These are phyloP conservation scores for Fusarium sp. DNA, from an alignment of 2,329 filamentous ascomycete genomes.

Conservation along the genomic window DNA sequence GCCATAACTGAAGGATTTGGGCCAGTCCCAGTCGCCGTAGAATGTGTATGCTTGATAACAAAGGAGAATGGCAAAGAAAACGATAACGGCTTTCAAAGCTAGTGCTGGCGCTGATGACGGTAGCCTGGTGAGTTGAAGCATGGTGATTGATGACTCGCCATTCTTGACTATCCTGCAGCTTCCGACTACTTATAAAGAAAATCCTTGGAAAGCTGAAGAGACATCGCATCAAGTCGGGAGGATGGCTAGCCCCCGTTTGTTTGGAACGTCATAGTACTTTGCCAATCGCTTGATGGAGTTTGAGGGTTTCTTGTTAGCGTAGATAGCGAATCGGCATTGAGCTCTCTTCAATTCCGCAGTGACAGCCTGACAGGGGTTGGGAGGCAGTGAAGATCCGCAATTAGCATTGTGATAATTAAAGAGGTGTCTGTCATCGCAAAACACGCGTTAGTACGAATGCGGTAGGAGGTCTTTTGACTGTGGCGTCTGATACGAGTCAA, in stretches of 20 bases:
- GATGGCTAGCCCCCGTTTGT: not conserved
- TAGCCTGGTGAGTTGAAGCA: not conserved
- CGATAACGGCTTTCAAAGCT: not conserved
- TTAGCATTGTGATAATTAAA: not conserved
- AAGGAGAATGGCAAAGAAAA: not conserved
- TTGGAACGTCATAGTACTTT: too few relatives aligned
- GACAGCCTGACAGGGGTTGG: not conserved
- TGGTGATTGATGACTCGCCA: not conserved
- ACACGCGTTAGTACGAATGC: not conserved
- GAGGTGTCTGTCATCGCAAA: not conserved
- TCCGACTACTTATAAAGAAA: not conserved
- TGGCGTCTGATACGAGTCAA: not conserved
- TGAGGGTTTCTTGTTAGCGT: not conserved
- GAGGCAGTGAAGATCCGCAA: not conserved
- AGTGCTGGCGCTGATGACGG: not conserved
- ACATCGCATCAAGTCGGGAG: not conserved
- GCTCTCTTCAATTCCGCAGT: not conserved
- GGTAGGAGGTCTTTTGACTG: not conserved
- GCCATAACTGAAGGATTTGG: not conserved
- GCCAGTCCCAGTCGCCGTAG: not conserved
- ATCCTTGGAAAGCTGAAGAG: too few relatives aligned
- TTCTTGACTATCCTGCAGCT: not conserved
- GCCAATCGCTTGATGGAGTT: too few relatives aligned
- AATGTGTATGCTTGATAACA: not conserved
- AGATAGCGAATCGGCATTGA: not conserved